Conservation (phyloP, 208 protist genomes). For the Trichomonas vaginalis region DNA sequence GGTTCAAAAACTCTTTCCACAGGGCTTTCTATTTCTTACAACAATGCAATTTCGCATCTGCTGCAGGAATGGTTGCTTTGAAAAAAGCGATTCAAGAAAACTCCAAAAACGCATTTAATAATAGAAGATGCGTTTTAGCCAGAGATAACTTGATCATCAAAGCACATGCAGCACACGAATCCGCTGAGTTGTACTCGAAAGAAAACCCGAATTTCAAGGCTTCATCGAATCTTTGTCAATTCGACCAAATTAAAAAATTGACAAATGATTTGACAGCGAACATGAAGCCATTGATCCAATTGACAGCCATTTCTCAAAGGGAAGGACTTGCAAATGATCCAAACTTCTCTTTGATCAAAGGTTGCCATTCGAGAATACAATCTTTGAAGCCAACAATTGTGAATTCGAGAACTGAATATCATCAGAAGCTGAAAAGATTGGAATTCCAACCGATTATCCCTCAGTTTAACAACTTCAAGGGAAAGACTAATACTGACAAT, state of each 20-base stretch:
- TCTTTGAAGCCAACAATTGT: background rate
- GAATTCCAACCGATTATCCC: background rate
- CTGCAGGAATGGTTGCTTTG: background rate
- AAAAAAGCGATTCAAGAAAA: background rate
- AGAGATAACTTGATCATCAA: background rate
- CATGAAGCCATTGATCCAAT: background rate
- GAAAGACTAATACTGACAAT: background rate
- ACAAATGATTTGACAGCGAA: background rate
- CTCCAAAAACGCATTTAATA: background rate
- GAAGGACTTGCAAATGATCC: background rate
- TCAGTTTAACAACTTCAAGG: background rate
- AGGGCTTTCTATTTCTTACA: background rate
- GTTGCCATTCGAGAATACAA: background rate
- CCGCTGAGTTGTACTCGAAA: background rate
- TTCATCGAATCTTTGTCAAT: background rate
- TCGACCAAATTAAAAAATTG: background rate
- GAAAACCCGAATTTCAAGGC: background rate
- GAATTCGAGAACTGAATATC: background rate
- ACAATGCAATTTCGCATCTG: background rate
- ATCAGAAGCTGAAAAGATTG: background rate
- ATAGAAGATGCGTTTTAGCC: background rate
- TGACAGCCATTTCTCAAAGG: background rate
- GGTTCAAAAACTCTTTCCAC: background rate
- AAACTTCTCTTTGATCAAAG: background rate
- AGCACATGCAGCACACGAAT: background rate